Evolutionary conservation across 352 stramenopile genomes (phyloP).

Genomic region (Globisporangium radiosum): DNA sequence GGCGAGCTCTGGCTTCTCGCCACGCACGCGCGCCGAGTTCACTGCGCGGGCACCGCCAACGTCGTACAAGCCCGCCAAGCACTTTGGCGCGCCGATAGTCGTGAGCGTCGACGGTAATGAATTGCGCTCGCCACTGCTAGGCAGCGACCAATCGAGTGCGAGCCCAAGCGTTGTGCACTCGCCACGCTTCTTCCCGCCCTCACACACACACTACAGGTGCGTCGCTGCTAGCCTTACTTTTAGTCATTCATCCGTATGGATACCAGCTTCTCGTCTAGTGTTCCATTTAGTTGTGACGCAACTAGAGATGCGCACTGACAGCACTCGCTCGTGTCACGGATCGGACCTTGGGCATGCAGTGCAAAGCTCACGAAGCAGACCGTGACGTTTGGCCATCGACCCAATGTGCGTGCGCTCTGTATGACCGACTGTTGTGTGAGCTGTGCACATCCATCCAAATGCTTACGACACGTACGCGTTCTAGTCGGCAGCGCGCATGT

Average conservation of each 20-base stretch:
- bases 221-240: not conserved
- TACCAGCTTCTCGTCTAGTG: too few relatives aligned
- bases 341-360: conserved; percentile 9
- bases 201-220: conserved; percentile 32
- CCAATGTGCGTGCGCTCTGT: conserved; percentile 7
- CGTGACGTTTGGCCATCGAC: conserved; percentile 70
- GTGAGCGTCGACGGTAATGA: conserved; percentile 45
- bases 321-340: too few relatives aligned
- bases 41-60: conserved; percentile 25
- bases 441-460: conserved; percentile 8
- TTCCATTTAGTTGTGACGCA: too few relatives aligned
- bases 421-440: not conserved
- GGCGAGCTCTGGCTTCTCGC: conserved; percentile 50
- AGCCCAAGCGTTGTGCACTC: conserved; percentile 14
- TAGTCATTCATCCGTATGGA: not conserved
- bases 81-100: conserved; percentile 37
- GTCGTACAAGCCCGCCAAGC: conserved; percentile 27
- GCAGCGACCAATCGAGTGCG: not conserved
- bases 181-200: conserved; percentile 13
- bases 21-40: conserved; percentile 46
- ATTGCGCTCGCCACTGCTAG: conserved; percentile 18
- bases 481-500: conserved; percentile 61
- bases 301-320: too few relatives aligned
- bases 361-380: conserved; percentile 31
- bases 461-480: too few relatives aligned